These are phyloP conservation scores for Penicillium sp. DNA, from an alignment of 2,329 filamentous ascomycete genomes.

Conservation along the genomic window DNA sequence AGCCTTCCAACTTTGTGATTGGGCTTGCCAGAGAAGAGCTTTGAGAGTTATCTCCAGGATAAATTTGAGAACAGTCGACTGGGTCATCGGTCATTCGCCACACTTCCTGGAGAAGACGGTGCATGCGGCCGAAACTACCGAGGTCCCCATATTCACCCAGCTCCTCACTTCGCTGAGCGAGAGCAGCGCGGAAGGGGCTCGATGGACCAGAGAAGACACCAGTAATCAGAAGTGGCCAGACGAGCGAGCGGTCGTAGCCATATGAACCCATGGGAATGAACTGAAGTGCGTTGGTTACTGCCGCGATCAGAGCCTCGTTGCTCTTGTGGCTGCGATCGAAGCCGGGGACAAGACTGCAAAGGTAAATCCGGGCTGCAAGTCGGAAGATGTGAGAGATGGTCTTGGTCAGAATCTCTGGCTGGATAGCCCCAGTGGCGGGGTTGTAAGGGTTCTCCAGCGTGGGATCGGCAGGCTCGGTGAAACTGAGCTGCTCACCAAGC, in stretches of 20 bases:
- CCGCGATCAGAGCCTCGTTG: conserved; percentile 74
- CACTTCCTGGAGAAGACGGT: conserved; percentile 74
- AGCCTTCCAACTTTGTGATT: conserved; percentile 21
- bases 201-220: conserved; percentile 73
- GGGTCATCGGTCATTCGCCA: conserved; percentile 74
- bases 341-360: conserved; percentile 92
- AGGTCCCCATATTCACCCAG: conserved; percentile 76
- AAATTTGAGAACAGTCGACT: neutral
- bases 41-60: conserved; percentile 1
- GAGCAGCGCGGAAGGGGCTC: conserved; percentile 75
- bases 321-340: conserved; percentile 74
- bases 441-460: conserved; percentile 61
- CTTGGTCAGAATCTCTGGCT: conserved; percentile 77
- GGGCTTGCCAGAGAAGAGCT: conserved; percentile 9
- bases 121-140: conserved; percentile 84
- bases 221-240: conserved; percentile 90
- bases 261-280: conserved; percentile 78
- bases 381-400: conserved; percentile 93
- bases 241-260: conserved; percentile 86
- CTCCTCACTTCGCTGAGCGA: conserved; percentile 71
- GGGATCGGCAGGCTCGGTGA: conserved; percentile 70
- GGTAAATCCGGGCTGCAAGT: conserved; percentile 88
- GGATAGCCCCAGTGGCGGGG: conserved; percentile 66
- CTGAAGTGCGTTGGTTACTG: conserved; percentile 73
- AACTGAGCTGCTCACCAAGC: conserved; percentile 82